These are phyloP conservation scores for Retiboletus fuscus DNA, from an alignment of 1,284 basidiomycete species.

Conservation along the genomic window DNA sequence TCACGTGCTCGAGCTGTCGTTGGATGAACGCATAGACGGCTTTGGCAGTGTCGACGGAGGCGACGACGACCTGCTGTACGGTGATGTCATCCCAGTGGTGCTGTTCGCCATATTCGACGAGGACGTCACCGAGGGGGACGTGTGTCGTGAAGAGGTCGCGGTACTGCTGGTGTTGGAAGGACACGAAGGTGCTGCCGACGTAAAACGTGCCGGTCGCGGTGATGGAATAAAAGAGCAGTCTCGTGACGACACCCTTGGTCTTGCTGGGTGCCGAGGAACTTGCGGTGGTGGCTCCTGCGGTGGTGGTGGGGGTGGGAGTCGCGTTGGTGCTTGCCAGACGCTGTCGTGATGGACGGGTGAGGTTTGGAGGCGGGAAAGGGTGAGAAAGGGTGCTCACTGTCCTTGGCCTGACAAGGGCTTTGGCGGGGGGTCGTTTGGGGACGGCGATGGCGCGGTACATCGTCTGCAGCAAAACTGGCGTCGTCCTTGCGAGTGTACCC, in stretches of 20 bases:
- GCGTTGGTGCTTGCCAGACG: slow-evolving; percentile 60
- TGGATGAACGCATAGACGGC: slow-evolving; percentile 64
- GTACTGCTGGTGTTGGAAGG: slow-evolving; percentile 79
- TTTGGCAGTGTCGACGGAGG: slow-evolving; percentile 63
- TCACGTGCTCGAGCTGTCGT: slow-evolving; percentile 54
- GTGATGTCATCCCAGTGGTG: slow-evolving; percentile 82
- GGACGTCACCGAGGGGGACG: slow-evolving; percentile 79
- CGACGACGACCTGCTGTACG: slow-evolving; percentile 67
- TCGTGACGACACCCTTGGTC: slow-evolving; percentile 62
- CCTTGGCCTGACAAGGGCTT: slow-evolving; percentile 54
- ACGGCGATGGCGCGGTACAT: slow-evolving; percentile 73
- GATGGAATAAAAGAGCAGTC: slow-evolving; percentile 70
- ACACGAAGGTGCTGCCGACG: slow-evolving; percentile 78
- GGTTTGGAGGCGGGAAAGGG: neutral
- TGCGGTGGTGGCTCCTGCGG: slow-evolving; percentile 52
- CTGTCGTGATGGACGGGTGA: slow-evolving; percentile 52
- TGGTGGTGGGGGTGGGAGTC: no score
- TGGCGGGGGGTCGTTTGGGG: slow-evolving; percentile 62
- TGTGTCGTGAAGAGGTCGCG: slow-evolving; percentile 85
- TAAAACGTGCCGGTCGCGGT: slow-evolving; percentile 81
- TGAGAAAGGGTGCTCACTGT: slow-evolving; percentile 52
- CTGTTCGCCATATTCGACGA: slow-evolving; percentile 86
- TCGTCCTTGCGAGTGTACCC: no score
- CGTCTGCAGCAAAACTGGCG: slow-evolving; percentile 13
- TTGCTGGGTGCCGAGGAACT: slow-evolving; percentile 52